Percentiles rank a stretch among this genome's conserved stretches.
These are phyloP conservation scores for Acrocalymma vagum DNA, from an alignment of 2,329 filamentous ascomycete species.

Conservation along the genomic window DNA sequence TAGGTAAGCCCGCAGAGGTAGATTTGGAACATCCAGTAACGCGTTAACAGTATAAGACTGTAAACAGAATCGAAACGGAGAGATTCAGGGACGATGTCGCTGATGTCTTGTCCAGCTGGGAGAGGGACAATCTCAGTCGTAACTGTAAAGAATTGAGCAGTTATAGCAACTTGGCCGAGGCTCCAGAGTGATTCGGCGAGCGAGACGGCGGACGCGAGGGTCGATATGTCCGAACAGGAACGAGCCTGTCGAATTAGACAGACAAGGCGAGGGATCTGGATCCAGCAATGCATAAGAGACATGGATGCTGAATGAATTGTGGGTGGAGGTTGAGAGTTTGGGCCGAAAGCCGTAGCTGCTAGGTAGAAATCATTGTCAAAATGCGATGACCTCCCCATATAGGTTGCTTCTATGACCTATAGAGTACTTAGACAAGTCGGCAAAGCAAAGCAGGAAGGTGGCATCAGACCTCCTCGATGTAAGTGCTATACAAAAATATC, in stretches of 20 bases:
- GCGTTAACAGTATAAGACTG: slow-evolving; percentile 1
- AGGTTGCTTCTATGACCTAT: slow-evolving; percentile 3
- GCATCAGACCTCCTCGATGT: slow-evolving; percentile 4
- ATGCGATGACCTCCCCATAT: neutral
- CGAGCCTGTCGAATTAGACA: slow-evolving; percentile 9
- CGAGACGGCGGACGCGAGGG: slow-evolving; percentile 4
- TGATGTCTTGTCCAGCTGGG: slow-evolving; percentile 5
- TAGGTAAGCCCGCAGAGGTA: slow-evolving; percentile 6
- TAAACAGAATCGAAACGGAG: slow-evolving; percentile 7
- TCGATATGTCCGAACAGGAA: neutral
- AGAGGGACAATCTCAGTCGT: neutral
- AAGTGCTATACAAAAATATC: slow-evolving; percentile 2
- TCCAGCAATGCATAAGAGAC: slow-evolving; percentile 15
- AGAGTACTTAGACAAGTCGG: neutral
- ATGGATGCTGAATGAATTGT: slow-evolving; percentile 1
- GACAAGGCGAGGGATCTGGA: slow-evolving; percentile 15
- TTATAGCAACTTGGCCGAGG: neutral
- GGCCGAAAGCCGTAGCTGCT: neutral
- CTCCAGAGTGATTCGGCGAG: slow-evolving; percentile 12
- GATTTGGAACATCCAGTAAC: slow-evolving; percentile 8
- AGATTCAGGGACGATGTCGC: slow-evolving; percentile 2
- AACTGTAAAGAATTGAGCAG: neutral
- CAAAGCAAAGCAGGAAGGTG: neutral
- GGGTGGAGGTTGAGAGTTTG: neutral
- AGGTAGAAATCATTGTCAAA: slow-evolving; percentile 7